Base-by-base conservation (phyloP, 1,139 yeast genomes). In the Geotrichum klebahnii region DNA sequence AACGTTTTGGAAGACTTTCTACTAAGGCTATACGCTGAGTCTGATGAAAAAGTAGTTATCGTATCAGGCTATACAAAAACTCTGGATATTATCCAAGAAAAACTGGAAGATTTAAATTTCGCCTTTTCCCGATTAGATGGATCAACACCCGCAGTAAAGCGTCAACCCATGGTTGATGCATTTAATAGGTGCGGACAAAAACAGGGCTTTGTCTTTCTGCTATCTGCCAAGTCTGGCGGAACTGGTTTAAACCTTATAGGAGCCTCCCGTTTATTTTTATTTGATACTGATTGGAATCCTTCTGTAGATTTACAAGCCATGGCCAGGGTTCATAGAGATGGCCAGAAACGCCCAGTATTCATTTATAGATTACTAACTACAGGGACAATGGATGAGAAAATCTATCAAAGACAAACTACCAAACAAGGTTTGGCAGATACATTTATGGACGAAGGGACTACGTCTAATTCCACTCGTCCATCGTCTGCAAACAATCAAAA, bases 281-380 rank as follows among this genome's bases (percentile, higher is more conserved):
- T 85, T 61, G 97, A 89, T 61, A 85, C 90, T 55, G 97, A 89
- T 62, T 87, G 96, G 96, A 92, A 94, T 58, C 98, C 98, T 0
- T 80, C 97, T 0, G 77, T 85, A 10, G 99, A 92, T 65, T 67
- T 85, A 26, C 99, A 92, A 66, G 96, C 97, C 0, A 88, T 92
- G 95, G 96, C 97, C 0, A 71, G 99, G 55, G 83, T 92, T 4
- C 96, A 90, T 62, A 73, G 99, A 57, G 97, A 92, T 65, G 98
- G 98, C 0, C 98, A 92, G 64, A 76, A 68, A 48, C 76, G 70
- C 47, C 90, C 89, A 0, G 95, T 90, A 8, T 84, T 71, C 62
- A 82, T 92, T 26, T 94, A 92, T 63, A 74, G 98, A 56, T 67
- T 92, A n/a, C 53, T 72, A 12, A 55, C 66, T 0, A 80, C 95